A percentile compares a stretch with the other conserved stretches of the same genome.
Conservation (phyloP, 768 basidiomycete species). For the Tephrocybe sp. region DNA sequence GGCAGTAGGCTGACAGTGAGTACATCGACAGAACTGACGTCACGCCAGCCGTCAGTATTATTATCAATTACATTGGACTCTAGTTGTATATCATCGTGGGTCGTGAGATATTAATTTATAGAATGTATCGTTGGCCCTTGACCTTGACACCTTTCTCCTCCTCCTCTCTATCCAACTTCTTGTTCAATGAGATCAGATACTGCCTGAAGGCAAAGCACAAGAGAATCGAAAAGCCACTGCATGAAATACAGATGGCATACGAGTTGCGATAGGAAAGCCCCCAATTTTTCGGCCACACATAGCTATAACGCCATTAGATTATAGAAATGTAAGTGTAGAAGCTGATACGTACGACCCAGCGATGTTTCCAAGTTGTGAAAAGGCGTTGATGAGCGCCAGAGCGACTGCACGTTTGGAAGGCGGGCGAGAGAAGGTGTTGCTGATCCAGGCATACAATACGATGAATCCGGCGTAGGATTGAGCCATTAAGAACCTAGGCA, state of each 20-base stretch:
- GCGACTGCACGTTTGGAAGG: conserved; percentile 88
- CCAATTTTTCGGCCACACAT: conserved; percentile 68
- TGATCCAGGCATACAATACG: conserved; percentile 55
- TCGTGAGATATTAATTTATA: no score
- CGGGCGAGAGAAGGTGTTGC: conserved; percentile 53
- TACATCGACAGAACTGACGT: no score
- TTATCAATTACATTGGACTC: no score
- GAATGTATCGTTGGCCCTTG: conserved; percentile 45
- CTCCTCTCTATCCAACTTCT: conserved; percentile 36
- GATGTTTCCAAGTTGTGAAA: conserved; percentile 82
- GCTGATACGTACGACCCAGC: conserved; percentile 64
- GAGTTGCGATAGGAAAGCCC: conserved; percentile 69
- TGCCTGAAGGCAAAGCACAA: conserved; percentile 49
- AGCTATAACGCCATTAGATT: conserved; percentile 32
- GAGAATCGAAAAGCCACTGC: conserved; percentile 46
- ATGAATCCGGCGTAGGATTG: conserved; percentile 73
- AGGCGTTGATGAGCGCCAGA: conserved; percentile 77
- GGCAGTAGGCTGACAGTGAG: no score
- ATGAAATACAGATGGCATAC: conserved; percentile 70
- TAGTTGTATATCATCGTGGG: no score
- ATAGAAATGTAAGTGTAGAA: conserved; percentile 1
- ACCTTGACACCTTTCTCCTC: conserved; percentile 26
- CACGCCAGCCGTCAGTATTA: no score
- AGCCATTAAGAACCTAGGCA: conserved; percentile 71
- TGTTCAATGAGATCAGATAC: conserved; percentile 43